Percentiles rank a stretch among this genome's conserved stretches.
Evolutionary conservation across 176 grass and related monocot species (phyloP).

Genomic region (Oryza glumipatula): DNA sequence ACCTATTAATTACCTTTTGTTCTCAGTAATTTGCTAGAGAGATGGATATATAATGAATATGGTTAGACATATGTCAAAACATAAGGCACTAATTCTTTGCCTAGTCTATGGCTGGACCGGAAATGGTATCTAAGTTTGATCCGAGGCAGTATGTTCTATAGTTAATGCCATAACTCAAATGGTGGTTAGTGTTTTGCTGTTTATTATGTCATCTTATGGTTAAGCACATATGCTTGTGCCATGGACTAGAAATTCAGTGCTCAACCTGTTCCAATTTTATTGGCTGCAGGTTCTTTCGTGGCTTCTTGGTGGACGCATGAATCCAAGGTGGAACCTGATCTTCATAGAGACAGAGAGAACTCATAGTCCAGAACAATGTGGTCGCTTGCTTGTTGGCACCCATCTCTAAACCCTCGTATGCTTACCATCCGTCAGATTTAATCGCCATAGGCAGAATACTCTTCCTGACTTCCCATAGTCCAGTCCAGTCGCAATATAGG

Average conservation of each 20-base stretch:
- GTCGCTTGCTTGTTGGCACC: constrained; percentile 21
- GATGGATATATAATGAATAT: neutral
- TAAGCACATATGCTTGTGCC: neutral
- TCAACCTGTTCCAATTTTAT: constrained; percentile 31
- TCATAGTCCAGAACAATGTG: neutral
- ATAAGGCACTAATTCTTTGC: neutral
- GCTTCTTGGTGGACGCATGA: constrained; percentile 23
- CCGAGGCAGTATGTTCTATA: neutral
- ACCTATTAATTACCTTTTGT: neutral
- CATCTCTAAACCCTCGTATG: constrained; percentile 18
- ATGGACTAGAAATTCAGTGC: neutral
- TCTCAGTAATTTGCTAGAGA: neutral
- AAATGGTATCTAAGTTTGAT: neutral
- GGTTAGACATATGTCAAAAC: neutral
- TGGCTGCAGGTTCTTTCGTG: constrained; percentile 42
- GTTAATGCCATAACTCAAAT: neutral
- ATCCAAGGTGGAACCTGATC: constrained; percentile 32
- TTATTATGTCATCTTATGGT: neutral
- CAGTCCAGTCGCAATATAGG: constrained; percentile 19
- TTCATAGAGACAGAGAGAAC: neutral
- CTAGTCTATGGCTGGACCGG: neutral
- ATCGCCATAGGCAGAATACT: constrained; percentile 18
- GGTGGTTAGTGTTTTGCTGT: neutral
- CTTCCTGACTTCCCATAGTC: neutral
- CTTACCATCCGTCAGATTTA: constrained; percentile 3